A percentile compares a stretch with the other conserved stretches of the same genome.
phyloP scores from a whole-genome alignment of 2,329 filamentous ascomycete species.

The Botrytis deweyae region DNA sequence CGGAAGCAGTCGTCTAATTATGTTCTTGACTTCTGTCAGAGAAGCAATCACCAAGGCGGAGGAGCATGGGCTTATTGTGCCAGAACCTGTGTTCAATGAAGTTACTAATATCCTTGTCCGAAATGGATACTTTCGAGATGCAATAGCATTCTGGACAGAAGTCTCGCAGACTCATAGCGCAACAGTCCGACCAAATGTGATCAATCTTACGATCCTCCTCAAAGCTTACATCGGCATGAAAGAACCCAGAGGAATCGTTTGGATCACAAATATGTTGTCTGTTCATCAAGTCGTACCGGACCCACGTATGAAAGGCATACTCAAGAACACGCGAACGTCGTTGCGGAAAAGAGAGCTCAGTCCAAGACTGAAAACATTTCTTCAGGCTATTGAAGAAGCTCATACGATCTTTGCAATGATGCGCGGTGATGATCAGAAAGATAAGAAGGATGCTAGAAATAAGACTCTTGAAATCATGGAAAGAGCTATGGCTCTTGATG shows the following conservation, averaged over 20 bases:
- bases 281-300: constrained; percentile 34
- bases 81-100: constrained; percentile 33
- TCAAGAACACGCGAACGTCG: constrained; percentile 24
- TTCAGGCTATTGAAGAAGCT: constrained; percentile 25
- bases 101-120: constrained; percentile 32
- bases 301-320: constrained; percentile 23
- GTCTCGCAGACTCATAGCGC: constrained; percentile 28
- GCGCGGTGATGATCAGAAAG: constrained; percentile 17
- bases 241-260: constrained; percentile 33
- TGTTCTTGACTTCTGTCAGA: constrained; percentile 19
- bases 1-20: constrained; percentile 13
- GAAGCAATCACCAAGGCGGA: constrained; percentile 29
- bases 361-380: constrained; percentile 9
- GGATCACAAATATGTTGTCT: constrained; percentile 31
- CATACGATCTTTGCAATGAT: constrained; percentile 23
- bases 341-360: not conserved
- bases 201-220: constrained; percentile 35
- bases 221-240: constrained; percentile 33
- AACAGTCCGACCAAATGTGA: constrained; percentile 25
- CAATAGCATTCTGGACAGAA: constrained; percentile 36
- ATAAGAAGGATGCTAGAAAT: constrained; percentile 24
- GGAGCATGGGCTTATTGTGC: constrained; percentile 28
- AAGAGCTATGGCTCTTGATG: constrained; percentile 31
- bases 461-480: constrained; percentile 34
- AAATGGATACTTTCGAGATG: constrained; percentile 25